Evolutionary conservation across 2,329 filamentous ascomycete species (phyloP).

Genomic region (Ophiocordyceps camponoti-rufipedis): DNA sequence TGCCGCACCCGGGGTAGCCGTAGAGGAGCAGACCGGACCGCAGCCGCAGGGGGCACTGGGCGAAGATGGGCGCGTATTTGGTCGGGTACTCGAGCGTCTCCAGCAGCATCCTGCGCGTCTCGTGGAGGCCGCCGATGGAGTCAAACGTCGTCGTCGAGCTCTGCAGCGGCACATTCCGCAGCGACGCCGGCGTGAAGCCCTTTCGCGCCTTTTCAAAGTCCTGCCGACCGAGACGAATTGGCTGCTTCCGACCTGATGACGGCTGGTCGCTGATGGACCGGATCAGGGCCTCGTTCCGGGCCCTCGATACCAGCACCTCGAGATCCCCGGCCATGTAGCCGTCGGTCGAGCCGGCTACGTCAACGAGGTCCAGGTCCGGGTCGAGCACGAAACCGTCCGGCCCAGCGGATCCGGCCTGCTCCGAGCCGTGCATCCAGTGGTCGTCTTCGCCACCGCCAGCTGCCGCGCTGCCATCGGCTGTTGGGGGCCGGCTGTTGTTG

Average conservation of each 20-base stretch:
- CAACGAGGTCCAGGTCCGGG: constrained; percentile 68
- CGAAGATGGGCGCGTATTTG: constrained; percentile 94
- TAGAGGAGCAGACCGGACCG: constrained; percentile 87
- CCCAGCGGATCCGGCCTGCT: constrained; percentile 21
- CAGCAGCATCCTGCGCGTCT: constrained; percentile 77
- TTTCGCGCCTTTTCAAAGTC: constrained; percentile 78
- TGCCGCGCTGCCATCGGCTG: constrained; percentile 30
- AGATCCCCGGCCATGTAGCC: constrained; percentile 97
- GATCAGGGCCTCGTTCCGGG: constrained; percentile 83
- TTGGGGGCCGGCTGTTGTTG: constrained; percentile 35
- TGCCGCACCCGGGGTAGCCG: constrained; percentile 89
- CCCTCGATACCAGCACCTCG: constrained; percentile 66
- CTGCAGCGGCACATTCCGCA: constrained; percentile 87
- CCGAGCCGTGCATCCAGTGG: constrained; percentile 62
- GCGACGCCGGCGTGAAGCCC: constrained; percentile 85
- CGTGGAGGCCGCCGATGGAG: constrained; percentile 72
- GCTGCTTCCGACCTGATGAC: constrained; percentile 20
- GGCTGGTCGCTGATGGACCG: constrained; percentile 43
- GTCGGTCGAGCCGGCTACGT: constrained; percentile 84
- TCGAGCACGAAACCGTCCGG: constrained; percentile 55
- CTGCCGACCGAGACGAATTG: constrained; percentile 44
- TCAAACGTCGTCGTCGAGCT: constrained; percentile 85
- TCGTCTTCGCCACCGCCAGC: constrained; percentile 23
- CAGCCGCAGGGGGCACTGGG: constrained; percentile 83
- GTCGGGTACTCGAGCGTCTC: constrained; percentile 96